Conservation (phyloP, 257 asterid genomes). For the Solanum peruvianum region DNA sequence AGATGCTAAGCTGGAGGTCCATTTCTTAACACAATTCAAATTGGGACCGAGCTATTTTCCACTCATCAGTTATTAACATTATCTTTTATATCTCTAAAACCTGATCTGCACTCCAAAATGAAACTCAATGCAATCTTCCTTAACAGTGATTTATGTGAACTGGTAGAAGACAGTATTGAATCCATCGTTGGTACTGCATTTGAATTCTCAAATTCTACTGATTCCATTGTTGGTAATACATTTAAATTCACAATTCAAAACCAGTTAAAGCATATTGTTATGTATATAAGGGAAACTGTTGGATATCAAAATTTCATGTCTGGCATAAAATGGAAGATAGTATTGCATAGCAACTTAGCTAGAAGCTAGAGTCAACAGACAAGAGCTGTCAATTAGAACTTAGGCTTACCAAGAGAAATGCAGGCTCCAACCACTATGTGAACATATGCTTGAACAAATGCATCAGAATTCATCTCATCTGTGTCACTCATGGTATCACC, state of each 20-base stretch:
- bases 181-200: background rate
- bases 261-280: background rate
- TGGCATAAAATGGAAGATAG: background rate
- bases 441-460: constrained; percentile 77
- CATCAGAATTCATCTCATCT: constrained; percentile 68
- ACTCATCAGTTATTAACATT: background rate
- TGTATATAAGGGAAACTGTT: background rate
- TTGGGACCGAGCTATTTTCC: background rate
- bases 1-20: background rate
- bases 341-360: background rate
- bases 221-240: background rate
- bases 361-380: background rate
- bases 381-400: background rate
- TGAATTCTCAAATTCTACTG: background rate
- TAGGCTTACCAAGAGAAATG: constrained; percentile 63
- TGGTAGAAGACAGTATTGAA: background rate
- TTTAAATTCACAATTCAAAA: background rate
- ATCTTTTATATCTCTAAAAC: background rate
- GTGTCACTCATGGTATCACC: constrained; percentile 54
- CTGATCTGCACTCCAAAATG: background rate
- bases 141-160: background rate
- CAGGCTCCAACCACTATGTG: constrained; percentile 88
- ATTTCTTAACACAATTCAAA: background rate
- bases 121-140: background rate
- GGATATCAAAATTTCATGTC: background rate